These are phyloP conservation scores for Exophiala calicioides DNA, from an alignment of 2,329 filamentous ascomycete species.

Conservation along the genomic window DNA sequence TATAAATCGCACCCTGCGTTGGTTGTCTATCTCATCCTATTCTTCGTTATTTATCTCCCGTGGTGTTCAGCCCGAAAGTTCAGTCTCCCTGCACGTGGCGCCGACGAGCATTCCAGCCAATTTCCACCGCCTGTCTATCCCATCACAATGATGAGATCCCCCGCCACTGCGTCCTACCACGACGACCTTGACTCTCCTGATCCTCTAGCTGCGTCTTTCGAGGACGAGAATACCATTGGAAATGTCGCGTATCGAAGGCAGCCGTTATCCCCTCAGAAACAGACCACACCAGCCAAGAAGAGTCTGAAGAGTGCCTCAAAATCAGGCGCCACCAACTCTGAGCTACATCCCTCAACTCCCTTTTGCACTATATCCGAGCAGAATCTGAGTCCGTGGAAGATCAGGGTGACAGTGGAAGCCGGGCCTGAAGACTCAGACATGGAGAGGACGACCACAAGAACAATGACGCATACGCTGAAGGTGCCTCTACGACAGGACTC, in stretches of 20 bases:
- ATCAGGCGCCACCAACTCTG: conserved; percentile 9
- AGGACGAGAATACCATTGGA: conserved; percentile 8
- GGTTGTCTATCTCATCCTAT: too few species aligned
- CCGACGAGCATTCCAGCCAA: conserved; percentile 9
- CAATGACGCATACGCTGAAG: conserved; percentile 40
- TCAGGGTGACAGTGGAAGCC: conserved; percentile 50
- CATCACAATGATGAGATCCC: conserved; percentile 17
- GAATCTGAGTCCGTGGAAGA: conserved; percentile 49
- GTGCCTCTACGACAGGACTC: conserved; percentile 42
- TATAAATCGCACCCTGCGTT: too few species aligned
- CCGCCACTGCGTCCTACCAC: conserved; percentile 10
- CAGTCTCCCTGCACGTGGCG: too few species aligned
- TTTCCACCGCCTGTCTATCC: conserved; percentile 5
- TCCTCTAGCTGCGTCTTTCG: conserved; percentile 27
- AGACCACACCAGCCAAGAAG: not conserved
- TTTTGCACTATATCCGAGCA: conserved; percentile 33
- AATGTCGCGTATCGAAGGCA: conserved; percentile 7
- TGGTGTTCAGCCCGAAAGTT: too few species aligned
- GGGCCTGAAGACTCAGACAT: conserved; percentile 45
- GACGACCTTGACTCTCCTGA: conserved; percentile 31
- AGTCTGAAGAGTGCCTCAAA: conserved; percentile 2
- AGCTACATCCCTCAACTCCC: conserved; percentile 11
- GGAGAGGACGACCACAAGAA: conserved; percentile 31
- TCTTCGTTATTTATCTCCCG: too few species aligned
- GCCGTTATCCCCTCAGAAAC: conserved; percentile 6